Base-by-base conservation (phyloP, 495 filamentous ascomycete genomes). In the Penicillium verhagenii region DNA sequence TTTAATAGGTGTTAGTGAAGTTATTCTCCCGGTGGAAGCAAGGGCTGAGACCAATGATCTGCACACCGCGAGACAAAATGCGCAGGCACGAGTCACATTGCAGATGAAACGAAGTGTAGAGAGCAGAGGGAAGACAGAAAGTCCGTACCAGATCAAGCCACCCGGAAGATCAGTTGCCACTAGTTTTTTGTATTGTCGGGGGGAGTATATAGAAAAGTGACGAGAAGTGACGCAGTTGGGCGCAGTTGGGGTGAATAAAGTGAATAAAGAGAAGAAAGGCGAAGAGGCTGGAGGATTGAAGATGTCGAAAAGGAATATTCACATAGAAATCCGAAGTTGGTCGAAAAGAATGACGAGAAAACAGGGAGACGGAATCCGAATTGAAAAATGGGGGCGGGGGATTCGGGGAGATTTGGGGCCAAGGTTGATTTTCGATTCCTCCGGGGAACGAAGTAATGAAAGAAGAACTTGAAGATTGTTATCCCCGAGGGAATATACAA, bases 401-500 rank as follows among this genome's bases (percentile, higher is more conserved):
- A 31, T 31, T 31, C 28, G 28, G 28, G 5, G 28, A n/a, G 28
- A 31, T 31, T 31, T 2, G 31, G 33, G 49, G n/a, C 13, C 24
- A 33, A 43, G 40, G 26, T 39, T 19, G 39, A 37, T 19, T 31
- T 6, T 38, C 16, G 11, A 8, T 21, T 42, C 38, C 38, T 35
- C 19, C 29, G 46, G 35, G 47, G 53, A 26, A 47, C 31, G 48
- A 44, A 16, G 9, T 6, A 20, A 37, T 16, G 11, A 35, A 35
- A 23, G 24, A 49, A 35, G 53, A 23, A 31, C 31, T 35, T 38
- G n/a, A 46, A 70, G 68, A 66, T 67, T 71, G 72, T 73, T 68
- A 72, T 64, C 72, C 73, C 63, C 69, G 71, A n/a, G n/a, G n/a
- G 72, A 73, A 71, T 68, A 65, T 63, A 52, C 19, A 63, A 64